Evolutionary conservation across 2,329 filamentous ascomycete genomes (phyloP).

Genomic region (Colletotrichum spinosum): DNA sequence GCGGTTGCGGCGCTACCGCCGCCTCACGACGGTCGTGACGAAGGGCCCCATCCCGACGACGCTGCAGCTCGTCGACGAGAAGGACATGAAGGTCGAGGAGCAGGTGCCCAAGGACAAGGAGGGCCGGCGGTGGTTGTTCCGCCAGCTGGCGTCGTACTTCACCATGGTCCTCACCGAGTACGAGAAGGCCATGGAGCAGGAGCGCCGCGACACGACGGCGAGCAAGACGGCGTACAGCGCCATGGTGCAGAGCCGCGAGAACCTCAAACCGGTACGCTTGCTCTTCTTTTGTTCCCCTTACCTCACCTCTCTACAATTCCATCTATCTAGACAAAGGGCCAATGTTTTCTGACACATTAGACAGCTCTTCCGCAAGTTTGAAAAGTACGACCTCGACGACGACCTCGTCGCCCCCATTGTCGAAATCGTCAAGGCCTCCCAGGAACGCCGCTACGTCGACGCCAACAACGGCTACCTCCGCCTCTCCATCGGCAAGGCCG

Average conservation of each 20-base stretch:
- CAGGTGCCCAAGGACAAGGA: slow-evolving; percentile 72
- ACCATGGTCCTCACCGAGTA: slow-evolving; percentile 95
- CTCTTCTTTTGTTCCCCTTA: slow-evolving; percentile 38
- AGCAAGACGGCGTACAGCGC: slow-evolving; percentile 85
- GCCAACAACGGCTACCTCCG: slow-evolving; percentile 95
- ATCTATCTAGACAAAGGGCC: slow-evolving; percentile 6
- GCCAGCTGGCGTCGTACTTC: slow-evolving; percentile 95
- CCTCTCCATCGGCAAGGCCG: slow-evolving; percentile 94
- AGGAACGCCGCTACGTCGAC: slow-evolving; percentile 92
- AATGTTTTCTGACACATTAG: too few relatives aligned
- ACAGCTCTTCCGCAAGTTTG: slow-evolving; percentile 86
- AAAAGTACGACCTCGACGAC: slow-evolving; percentile 82
- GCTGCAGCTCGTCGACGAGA: slow-evolving; percentile 81
- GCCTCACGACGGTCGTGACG: slow-evolving; percentile 71
- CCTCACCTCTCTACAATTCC: neutral
- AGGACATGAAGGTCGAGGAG: slow-evolving; percentile 85
- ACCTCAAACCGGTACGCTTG: slow-evolving; percentile 77
- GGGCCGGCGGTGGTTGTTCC: slow-evolving; percentile 78
- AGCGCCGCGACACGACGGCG: slow-evolving; percentile 73
- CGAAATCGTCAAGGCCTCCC: slow-evolving; percentile 91
- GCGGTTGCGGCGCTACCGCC: slow-evolving; percentile 77
- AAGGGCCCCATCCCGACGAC: slow-evolving; percentile 89
- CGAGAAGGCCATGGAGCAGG: slow-evolving; percentile 79
- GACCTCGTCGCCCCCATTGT: slow-evolving; percentile 84
- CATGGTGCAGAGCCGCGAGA: slow-evolving; percentile 88